These are phyloP conservation scores for Suillus alpinus DNA, from an alignment of 768 basidiomycete species.

Conservation along the genomic window DNA sequence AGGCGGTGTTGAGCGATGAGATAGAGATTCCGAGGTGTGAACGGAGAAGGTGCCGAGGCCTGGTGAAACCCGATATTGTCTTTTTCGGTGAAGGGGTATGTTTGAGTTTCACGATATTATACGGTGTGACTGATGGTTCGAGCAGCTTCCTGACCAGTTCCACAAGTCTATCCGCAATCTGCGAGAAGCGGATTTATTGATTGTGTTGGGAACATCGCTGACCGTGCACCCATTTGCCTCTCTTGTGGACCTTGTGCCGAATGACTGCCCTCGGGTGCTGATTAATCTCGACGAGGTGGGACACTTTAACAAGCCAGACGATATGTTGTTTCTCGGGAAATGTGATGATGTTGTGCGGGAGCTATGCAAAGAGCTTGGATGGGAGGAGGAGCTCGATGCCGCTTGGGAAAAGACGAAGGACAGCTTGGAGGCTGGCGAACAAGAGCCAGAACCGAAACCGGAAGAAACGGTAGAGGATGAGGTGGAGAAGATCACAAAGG, in stretches of 20 bases:
- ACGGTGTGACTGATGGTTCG: not conserved
- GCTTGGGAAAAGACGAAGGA: slow-evolving; percentile 53
- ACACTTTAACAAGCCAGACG: slow-evolving; percentile 53
- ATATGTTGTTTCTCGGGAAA: slow-evolving; percentile 64
- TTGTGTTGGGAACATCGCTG: slow-evolving; percentile 89
- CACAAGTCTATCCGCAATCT: slow-evolving; percentile 53
- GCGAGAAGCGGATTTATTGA: slow-evolving; percentile 73
- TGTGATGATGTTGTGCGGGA: slow-evolving; percentile 67
- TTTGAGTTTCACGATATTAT: slow-evolving; percentile 8
- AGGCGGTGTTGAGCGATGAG: slow-evolving; percentile 54
- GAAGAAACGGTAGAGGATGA: slow-evolving; percentile 17
- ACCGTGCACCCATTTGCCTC: slow-evolving; percentile 86
- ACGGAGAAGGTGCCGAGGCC: slow-evolving; percentile 50
- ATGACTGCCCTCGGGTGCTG: slow-evolving; percentile 73
- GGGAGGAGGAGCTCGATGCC: slow-evolving; percentile 60
- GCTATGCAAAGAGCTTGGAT: slow-evolving; percentile 68
- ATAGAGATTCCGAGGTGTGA: slow-evolving; percentile 61
- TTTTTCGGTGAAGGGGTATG: slow-evolving; percentile 84
- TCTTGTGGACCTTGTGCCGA: slow-evolving; percentile 55
- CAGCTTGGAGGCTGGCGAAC: slow-evolving; percentile 19
- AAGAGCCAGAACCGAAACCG: slow-evolving; percentile 7
- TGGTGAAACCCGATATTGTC: slow-evolving; percentile 93
- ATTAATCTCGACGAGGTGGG: slow-evolving; percentile 88
- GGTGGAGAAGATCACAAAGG: slow-evolving; percentile 24
- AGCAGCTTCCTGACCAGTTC: slow-evolving; percentile 73